Evolutionary conservation across 2,329 filamentous ascomycete genomes (phyloP), one percentile per base, ranked within the genome.

Genomic region (Aquanectria penicillioides): DNA sequence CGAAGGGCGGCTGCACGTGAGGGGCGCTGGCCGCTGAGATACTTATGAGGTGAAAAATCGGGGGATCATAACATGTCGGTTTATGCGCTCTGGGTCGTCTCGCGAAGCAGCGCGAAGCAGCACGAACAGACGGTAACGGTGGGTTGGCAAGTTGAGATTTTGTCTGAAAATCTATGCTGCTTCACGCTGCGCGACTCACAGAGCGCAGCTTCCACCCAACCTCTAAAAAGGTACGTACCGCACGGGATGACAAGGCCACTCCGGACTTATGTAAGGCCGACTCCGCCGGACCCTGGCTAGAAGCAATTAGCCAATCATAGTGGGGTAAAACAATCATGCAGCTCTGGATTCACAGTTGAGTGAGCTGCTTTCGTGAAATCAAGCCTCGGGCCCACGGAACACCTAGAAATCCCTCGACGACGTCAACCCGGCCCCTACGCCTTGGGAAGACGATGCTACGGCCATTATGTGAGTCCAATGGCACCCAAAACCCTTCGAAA

Each of bases 321-420:
- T 13, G 15, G 23, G 18, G 25, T 20, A 49, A 64, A 62, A 59
- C 55, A 64, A 64, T 61, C 61, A 57, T 59, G 55, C 59, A 64
- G 47, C 47, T 51, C 36, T 31, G 26, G 34, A 28, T 25, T 55
- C 48, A 65, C 60, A 48, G 51, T 57, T 58, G 59, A 50, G 48
- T 50, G 66, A 66, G 59, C 63, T 60, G 62, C 66, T 64, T 62
- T 65, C 36, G 38, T 36, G 57, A 64, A 63, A 57, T 63, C 61
- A 33, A 43, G 50, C 36, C 33, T 53, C 47, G 48, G 61, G 61
- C 58, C 41, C 55, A 59, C 58, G 63, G 55, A 68, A 61, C 65
- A 67, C 51, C 46, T 60, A 59, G 57, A 69, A 67, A 70, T 68
- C 66, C 61, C 68, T 69, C 66, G 59, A 69, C 64, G 62, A 59